phyloP scores from a whole-genome alignment of 2,329 filamentous ascomycete species.

The Nigrospora osmanthi region DNA sequence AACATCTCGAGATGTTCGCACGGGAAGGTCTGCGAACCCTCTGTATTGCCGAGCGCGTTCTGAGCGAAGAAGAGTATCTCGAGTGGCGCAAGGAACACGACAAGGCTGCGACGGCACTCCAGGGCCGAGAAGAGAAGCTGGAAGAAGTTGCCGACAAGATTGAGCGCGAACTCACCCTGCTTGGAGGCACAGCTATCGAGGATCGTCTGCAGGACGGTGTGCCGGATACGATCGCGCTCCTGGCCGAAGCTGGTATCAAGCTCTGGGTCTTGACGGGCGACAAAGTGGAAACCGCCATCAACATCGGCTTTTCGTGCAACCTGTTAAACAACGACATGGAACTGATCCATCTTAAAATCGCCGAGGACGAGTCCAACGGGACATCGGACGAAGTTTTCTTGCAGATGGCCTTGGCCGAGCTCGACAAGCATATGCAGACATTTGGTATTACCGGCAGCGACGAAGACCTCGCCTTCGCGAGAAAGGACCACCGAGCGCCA shows the following conservation, averaged over 20 bases:
- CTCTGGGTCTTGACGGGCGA: conserved; percentile 97
- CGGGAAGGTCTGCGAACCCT: conserved; percentile 90
- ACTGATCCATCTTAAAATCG: conserved; percentile 78
- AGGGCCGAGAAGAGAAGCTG: conserved; percentile 85
- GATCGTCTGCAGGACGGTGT: conserved; percentile 95
- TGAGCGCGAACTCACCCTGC: conserved; percentile 77
- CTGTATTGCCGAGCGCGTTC: conserved; percentile 78
- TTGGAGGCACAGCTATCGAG: conserved; percentile 95
- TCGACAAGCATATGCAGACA: conserved; percentile 63
- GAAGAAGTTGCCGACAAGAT: conserved; percentile 86
- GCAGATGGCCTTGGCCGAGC: conserved; percentile 55
- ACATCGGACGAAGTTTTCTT: conserved; percentile 41
- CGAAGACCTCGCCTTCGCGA: conserved; percentile 72
- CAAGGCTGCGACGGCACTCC: conserved; percentile 72
- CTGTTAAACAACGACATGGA: conserved; percentile 98
- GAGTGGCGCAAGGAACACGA: conserved; percentile 85
- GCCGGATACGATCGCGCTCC: conserved; percentile 85
- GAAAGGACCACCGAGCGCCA: conserved; percentile 78
- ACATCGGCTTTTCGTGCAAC: conserved; percentile 99
- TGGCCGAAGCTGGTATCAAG: conserved; percentile 93
- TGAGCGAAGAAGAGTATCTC: conserved; percentile 76
- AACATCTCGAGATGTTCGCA: conserved; percentile 95
- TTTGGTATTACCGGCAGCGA: conserved; percentile 82
- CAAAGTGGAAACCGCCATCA: conserved; percentile 98
- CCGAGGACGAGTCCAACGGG: conserved; percentile 57